Percentiles rank a stretch among this genome's conserved stretches.
Conservation (phyloP, 176 grass and related monocot genomes). For the Otatea glauca region DNA sequence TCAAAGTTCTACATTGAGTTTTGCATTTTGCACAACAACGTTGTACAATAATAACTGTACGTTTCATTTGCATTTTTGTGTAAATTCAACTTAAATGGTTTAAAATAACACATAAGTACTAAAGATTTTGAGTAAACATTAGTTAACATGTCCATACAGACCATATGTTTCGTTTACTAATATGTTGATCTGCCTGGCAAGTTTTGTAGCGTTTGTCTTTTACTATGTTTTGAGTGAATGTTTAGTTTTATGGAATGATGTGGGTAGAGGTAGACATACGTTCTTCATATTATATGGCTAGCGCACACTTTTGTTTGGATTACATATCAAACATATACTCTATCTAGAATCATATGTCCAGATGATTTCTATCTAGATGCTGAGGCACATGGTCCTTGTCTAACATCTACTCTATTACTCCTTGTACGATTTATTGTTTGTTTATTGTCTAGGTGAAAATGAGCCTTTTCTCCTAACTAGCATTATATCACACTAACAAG, state of each 20-base stretch:
- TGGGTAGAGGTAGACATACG: not conserved
- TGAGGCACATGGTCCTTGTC: not conserved
- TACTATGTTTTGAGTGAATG: constrained; percentile 8
- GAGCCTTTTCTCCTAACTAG: not conserved
- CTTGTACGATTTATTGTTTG: constrained; percentile 8
- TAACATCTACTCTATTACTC: not conserved
- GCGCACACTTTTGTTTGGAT: not conserved
- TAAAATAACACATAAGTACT: not conserved
- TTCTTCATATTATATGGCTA: constrained; percentile 18
- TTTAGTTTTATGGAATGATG: constrained; percentile 9
- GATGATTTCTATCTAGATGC: constrained; percentile 19
- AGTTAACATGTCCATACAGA: not conserved
- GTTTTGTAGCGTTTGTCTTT: not conserved
- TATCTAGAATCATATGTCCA: constrained; percentile 1
- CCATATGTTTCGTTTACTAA: not conserved
- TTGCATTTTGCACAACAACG: not conserved
- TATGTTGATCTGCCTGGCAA: not conserved
- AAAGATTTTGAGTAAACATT: not conserved
- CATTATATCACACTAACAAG: not conserved
- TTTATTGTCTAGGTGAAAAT: constrained; percentile 4
- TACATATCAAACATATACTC: not conserved
- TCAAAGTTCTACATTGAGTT: not conserved
- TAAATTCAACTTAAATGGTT: not conserved
- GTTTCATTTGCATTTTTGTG: not conserved
- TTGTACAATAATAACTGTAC: not conserved